phyloP scores from a whole-genome alignment of 345 rosid species.

The Acer yangbiense region DNA sequence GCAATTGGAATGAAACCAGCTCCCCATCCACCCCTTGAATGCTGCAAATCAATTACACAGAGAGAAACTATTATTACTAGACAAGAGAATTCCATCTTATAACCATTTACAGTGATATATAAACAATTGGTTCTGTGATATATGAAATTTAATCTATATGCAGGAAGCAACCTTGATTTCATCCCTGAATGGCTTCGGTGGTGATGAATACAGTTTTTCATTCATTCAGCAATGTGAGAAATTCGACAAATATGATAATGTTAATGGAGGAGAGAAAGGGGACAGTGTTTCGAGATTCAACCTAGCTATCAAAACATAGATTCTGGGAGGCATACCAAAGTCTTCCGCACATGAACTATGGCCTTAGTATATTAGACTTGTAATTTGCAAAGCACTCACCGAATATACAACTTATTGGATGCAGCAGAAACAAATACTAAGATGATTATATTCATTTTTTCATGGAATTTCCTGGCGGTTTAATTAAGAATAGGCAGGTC shows the following conservation, averaged over 20 bases:
- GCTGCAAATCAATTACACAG: conserved; percentile 39
- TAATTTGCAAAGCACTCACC: background rate
- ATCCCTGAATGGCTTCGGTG: no score
- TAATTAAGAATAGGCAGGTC: background rate
- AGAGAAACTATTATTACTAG: background rate
- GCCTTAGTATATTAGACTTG: background rate
- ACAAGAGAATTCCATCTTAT: background rate
- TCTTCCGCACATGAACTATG: background rate
- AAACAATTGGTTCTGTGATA: background rate
- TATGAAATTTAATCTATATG: background rate
- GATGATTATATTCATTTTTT: background rate
- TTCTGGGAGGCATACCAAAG: background rate
- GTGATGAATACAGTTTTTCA: background rate
- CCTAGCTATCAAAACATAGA: background rate
- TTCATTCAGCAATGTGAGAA: background rate
- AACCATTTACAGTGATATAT: no score
- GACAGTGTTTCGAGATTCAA: background rate
- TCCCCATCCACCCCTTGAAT: conserved; percentile 56
- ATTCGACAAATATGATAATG: background rate
- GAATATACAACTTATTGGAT: background rate
- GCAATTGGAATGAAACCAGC: conserved; percentile 77
- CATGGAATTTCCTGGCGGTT: background rate
- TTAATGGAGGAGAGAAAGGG: background rate
- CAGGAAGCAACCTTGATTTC: background rate
- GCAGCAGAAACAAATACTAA: background rate